These are phyloP conservation scores for Alternaria postmessia DNA, from an alignment of 2,329 filamentous ascomycete genomes.

Conservation along the genomic window DNA sequence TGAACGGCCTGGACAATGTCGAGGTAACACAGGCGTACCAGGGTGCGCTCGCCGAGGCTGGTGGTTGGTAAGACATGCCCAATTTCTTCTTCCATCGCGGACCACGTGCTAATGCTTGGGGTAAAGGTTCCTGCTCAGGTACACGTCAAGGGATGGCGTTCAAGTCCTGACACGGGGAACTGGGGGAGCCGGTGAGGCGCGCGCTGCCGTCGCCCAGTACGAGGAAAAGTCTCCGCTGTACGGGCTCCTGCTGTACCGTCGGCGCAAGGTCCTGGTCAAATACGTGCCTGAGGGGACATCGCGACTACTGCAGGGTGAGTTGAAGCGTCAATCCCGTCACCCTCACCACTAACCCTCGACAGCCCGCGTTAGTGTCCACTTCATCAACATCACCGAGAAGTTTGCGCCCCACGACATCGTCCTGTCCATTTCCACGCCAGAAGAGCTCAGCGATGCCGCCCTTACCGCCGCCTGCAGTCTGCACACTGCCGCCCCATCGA, in stretches of 20 bases:
- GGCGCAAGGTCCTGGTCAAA: slow-evolving; percentile 90
- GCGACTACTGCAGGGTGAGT: slow-evolving; percentile 85
- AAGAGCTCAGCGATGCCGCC: slow-evolving; percentile 85
- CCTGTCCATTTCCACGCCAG: slow-evolving; percentile 76
- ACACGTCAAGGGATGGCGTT: slow-evolving; percentile 86
- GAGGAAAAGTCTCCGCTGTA: slow-evolving; percentile 88
- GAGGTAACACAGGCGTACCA: slow-evolving; percentile 87
- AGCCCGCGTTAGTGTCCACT: slow-evolving; percentile 83
- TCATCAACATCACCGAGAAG: slow-evolving; percentile 67
- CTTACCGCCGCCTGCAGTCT: slow-evolving; percentile 88
- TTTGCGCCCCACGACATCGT: slow-evolving; percentile 88
- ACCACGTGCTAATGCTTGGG: slow-evolving; percentile 31
- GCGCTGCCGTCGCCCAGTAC: slow-evolving; percentile 78
- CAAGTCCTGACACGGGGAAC: slow-evolving; percentile 78
- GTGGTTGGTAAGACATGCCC: slow-evolving; percentile 80
- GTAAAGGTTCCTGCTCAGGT: slow-evolving; percentile 90
- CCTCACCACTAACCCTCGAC: slow-evolving; percentile 12
- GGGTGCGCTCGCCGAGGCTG: slow-evolving; percentile 78
- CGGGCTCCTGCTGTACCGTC: slow-evolving; percentile 87
- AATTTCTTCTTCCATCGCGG: slow-evolving; percentile 18
- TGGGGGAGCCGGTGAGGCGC: slow-evolving; percentile 84
- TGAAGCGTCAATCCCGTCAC: neutral
- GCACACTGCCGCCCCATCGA: slow-evolving; percentile 86
- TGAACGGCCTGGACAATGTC: slow-evolving; percentile 89
- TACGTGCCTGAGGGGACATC: slow-evolving; percentile 92